phyloP scores from a whole-genome alignment of 768 basidiomycete genomes.

The Leccinum rimulosum region DNA sequence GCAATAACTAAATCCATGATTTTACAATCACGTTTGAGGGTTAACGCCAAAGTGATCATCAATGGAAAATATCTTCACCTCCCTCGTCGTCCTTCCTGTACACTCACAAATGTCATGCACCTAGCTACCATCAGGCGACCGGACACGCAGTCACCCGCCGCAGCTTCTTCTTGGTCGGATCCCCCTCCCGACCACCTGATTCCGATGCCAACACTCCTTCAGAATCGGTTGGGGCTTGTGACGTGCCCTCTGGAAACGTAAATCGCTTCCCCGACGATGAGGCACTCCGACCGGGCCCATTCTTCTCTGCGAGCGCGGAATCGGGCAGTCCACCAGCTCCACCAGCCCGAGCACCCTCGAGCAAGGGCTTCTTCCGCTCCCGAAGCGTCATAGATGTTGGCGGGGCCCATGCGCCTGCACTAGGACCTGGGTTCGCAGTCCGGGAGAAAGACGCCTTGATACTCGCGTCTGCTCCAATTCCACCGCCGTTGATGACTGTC shows the following conservation, averaged over 20 bases:
- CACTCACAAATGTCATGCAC: too few species aligned
- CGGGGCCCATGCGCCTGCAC: background rate
- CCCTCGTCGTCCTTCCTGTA: background rate
- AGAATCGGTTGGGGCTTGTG: background rate
- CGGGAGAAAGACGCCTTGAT: constrained; percentile 2
- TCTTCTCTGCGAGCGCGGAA: background rate
- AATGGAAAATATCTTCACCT: too few species aligned
- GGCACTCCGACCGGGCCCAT: background rate
- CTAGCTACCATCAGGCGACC: too few species aligned
- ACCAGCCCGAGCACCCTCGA: too few species aligned
- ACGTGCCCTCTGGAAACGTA: background rate
- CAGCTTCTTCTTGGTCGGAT: background rate
- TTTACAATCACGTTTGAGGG: too few species aligned
- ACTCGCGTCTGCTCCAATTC: background rate
- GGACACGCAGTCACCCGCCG: too few species aligned
- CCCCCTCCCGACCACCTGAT: background rate
- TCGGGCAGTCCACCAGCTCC: constrained; percentile 15
- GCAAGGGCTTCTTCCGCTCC: too few species aligned
- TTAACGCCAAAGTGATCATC: too few species aligned
- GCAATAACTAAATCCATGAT: too few species aligned
- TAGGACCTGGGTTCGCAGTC: background rate
- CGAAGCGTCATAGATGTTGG: constrained; percentile 40
- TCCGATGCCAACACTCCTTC: background rate
- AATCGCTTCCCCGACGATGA: constrained; percentile 1
- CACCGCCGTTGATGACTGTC: constrained; percentile 2